Percentiles rank a stretch among this genome's conserved stretches.
Conservation (phyloP, 208 protist genomes). For the Leishmania tarentolae region DNA sequence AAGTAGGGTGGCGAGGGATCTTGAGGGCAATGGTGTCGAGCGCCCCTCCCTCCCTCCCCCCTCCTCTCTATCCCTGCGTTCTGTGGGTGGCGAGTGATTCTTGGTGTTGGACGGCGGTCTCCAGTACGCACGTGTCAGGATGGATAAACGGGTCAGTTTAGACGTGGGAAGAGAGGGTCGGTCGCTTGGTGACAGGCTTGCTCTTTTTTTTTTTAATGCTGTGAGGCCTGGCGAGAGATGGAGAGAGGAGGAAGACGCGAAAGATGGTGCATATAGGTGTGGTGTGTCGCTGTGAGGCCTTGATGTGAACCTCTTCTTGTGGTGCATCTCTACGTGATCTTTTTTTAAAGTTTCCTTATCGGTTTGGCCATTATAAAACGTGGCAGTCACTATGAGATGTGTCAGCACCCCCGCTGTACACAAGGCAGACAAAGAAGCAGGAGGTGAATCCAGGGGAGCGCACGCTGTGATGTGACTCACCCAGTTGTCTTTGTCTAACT, state of each 20-base stretch:
- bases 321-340: neutral
- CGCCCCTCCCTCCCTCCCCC: too few species aligned
- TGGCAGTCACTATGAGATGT: neutral
- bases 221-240: neutral
- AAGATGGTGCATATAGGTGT: neutral
- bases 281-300: neutral
- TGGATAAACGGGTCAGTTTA: neutral
- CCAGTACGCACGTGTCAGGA: neutral
- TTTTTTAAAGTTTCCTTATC: neutral
- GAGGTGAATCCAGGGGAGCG: neutral
- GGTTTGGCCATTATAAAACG: neutral
- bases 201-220: neutral
- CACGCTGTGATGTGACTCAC: neutral
- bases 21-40: neutral
- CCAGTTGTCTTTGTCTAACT: neutral
- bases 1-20: neutral
- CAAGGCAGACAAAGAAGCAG: neutral
- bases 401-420: neutral
- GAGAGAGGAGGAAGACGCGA: neutral
- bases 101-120: neutral
- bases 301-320: neutral
- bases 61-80: neutral
- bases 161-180: neutral
- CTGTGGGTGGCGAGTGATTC: neutral
- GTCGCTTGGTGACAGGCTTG: neutral